phyloP scores from a whole-genome alignment of 495 filamentous ascomycete genomes.

The Talaromyces ruber region DNA sequence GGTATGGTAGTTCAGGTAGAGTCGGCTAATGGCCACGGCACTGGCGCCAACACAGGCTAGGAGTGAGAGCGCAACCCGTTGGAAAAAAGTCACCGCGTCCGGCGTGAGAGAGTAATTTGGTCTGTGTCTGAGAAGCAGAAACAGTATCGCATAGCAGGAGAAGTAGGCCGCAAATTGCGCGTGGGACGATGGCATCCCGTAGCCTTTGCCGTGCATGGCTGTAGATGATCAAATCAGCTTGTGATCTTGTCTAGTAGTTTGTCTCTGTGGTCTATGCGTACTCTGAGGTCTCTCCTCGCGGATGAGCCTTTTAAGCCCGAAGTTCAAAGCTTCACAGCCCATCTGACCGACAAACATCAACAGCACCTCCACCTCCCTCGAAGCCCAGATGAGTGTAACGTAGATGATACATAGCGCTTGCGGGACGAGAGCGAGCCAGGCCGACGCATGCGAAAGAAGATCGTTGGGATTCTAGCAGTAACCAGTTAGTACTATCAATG shows the following conservation, averaged over 20 bases:
- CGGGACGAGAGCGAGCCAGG: slow-evolving; percentile 87
- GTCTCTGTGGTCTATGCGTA: slow-evolving; percentile 22
- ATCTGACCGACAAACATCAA: slow-evolving; percentile 91
- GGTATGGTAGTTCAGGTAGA: slow-evolving; percentile 95
- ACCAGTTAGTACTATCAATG: not conserved
- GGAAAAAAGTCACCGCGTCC: slow-evolving; percentile 41
- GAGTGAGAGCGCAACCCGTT: slow-evolving; percentile 48
- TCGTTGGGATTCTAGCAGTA: slow-evolving; percentile 72
- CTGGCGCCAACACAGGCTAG: slow-evolving; percentile 51
- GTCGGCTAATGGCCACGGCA: slow-evolving; percentile 66
- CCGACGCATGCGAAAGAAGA: slow-evolving; percentile 74
- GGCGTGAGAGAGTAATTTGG: slow-evolving; percentile 40
- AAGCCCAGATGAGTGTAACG: slow-evolving; percentile 78
- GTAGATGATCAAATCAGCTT: slow-evolving; percentile 9
- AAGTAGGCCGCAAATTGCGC: slow-evolving; percentile 92
- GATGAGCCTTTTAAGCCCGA: slow-evolving; percentile 78
- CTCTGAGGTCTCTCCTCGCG: slow-evolving; percentile 81
- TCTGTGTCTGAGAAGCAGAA: slow-evolving; percentile 69
- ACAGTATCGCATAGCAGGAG: slow-evolving; percentile 70
- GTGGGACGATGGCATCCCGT: slow-evolving; percentile 98
- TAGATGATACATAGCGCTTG: slow-evolving; percentile 87
- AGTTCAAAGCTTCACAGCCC: slow-evolving; percentile 90
- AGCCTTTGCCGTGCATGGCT: slow-evolving; percentile 86
- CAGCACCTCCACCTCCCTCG: slow-evolving; percentile 81
- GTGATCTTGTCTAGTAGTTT: not conserved